Base-by-base conservation (phyloP, 1,284 basidiomycete genomes). In the Irpex rosettiformis region DNA sequence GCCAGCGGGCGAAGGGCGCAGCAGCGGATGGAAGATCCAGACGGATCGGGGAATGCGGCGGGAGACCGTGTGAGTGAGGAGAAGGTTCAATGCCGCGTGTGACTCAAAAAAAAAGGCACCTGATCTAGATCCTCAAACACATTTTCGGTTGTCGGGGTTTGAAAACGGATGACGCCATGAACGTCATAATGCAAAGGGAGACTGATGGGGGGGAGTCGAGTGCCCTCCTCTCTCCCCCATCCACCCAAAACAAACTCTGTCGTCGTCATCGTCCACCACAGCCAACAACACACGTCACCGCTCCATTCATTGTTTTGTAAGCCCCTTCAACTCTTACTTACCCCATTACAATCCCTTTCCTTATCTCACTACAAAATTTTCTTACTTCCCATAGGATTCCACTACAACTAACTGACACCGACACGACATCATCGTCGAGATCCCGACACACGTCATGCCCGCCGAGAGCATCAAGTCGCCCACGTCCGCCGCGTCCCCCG, bases 361-460 rank as follows among this genome's bases (percentile, higher is more conserved):
- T 51, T 51, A 51, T 27, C 48, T 18, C 11, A 47, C 21, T 16
- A 47, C 18, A 47, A 47, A 37, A 37, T 11, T 11, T 37, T 37
- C 11, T 37, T 37, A 37, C 33, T 18, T 2, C 18, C 43, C 10
- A 24, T n/a, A n/a, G n/a, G n/a, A 18, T 18, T 28, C 27, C 18
- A 51, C n/a, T n/a, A n/a, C n/a, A n/a, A n/a, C n/a, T n/a, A n/a
- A n/a, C 24, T 27, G 48, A 51, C 48, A 25, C 48, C 48, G 48
- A 51, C 48, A 51, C 48, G 48, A 51, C 48, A 51, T 51, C 48
- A 51, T 51, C 48, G 21, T 51, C 24, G 25, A 18, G 16, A 37
- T 45, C 43, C 16, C 43, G 43, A 28, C 48, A 22, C 48, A 51
- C 48, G 48, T 51, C 48, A 51, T 51, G 48, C 48, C 48, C 48